These are phyloP conservation scores for Drechslerella coelobrocha DNA, from an alignment of 2,329 filamentous ascomycete genomes.

Conservation along the genomic window DNA sequence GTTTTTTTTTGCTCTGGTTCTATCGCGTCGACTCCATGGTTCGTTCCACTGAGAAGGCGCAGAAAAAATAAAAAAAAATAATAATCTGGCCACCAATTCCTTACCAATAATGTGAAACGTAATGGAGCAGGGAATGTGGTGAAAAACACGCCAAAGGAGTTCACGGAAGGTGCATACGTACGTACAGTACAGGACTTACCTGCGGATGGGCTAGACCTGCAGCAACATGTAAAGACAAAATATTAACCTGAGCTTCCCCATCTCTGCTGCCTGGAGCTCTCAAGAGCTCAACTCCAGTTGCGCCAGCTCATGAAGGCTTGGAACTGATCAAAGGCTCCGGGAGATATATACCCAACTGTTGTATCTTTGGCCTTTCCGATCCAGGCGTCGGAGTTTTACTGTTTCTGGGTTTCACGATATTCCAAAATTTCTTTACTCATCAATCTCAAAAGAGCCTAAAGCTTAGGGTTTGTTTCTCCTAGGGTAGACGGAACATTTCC, in stretches of 20 bases:
- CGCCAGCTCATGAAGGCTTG: too few species aligned
- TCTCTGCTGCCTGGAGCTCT: not conserved
- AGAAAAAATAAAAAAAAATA: slow-evolving; percentile 27
- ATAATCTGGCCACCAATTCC: not conserved
- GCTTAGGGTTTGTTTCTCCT: not conserved
- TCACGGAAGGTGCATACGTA: slow-evolving; percentile 12
- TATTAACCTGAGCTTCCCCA: not conserved
- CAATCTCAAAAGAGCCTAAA: not conserved
- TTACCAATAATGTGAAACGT: slow-evolving; percentile 40
- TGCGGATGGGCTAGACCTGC: not conserved
- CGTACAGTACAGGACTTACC: not conserved
- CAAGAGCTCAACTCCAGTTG: not conserved
- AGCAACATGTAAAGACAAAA: not conserved
- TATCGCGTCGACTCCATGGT: slow-evolving; percentile 22
- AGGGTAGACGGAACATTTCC: not conserved
- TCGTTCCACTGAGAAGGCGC: slow-evolving; percentile 23
- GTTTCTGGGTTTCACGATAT: slow-evolving; percentile 1
- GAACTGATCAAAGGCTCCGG: too few species aligned
- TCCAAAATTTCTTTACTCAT: not conserved
- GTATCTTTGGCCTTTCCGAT: not conserved
- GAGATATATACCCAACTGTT: slow-evolving; percentile 2
- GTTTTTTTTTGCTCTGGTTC: slow-evolving; percentile 13
- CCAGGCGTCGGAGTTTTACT: slow-evolving; percentile 2
- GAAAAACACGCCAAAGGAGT: slow-evolving; percentile 42
- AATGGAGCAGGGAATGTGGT: slow-evolving; percentile 24